phyloP scores from a whole-genome alignment of 805 yeast species.

The Kodamaea kaohsiungensis region DNA sequence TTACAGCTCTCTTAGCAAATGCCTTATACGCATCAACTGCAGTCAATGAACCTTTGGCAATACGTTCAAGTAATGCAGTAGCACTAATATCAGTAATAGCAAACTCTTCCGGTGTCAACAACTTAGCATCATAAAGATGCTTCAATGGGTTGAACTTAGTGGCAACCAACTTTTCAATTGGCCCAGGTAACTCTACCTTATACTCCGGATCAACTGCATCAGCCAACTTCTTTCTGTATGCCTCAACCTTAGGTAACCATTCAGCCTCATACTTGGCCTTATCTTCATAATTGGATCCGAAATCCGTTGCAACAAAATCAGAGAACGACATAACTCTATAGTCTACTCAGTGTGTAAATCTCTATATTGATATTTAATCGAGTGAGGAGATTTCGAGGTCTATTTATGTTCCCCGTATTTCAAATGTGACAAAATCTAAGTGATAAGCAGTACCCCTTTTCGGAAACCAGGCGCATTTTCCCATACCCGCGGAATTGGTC shows the following conservation, averaged over 20 bases:
- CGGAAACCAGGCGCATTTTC: not conserved
- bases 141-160: constrained; percentile 39
- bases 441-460: not conserved
- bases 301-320: constrained; percentile 32
- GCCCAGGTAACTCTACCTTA: constrained; percentile 33
- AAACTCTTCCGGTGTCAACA: constrained; percentile 39
- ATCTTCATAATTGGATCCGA: constrained; percentile 38
- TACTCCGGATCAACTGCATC: constrained; percentile 33
- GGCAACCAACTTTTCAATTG: constrained; percentile 33
- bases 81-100: constrained; percentile 48
- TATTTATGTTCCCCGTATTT: not conserved
- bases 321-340: constrained; percentile 4
- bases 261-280: constrained; percentile 38
- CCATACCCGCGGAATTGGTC: not conserved
- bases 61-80: constrained; percentile 38
- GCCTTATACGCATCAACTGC: constrained; percentile 60
- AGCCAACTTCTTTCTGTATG: constrained; percentile 38
- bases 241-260: constrained; percentile 50
- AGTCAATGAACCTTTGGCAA: constrained; percentile 48
- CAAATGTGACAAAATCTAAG: not conserved
- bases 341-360: not conserved
- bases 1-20: constrained; percentile 62
- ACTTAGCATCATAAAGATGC: constrained; percentile 34
- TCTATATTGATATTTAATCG: not conserved
- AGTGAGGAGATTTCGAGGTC: not conserved